Base-by-base conservation (phyloP, 306 rosid species). In the Sicyos edulis region DNA sequence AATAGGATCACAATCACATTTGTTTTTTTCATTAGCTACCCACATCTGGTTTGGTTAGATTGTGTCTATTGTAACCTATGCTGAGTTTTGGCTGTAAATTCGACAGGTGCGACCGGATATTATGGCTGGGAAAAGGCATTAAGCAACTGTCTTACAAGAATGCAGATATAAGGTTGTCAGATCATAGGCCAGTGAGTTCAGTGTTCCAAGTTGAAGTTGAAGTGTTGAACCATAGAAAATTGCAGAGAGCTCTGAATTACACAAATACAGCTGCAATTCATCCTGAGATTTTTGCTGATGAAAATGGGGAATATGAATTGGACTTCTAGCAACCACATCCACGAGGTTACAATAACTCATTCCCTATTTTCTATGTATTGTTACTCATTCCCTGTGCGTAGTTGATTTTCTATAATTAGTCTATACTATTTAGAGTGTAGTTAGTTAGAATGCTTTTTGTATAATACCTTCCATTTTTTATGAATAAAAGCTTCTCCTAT, bases 111-210 rank as follows among this genome's bases (percentile, higher is more conserved):
- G 99, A 93, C 64, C 87, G 99, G 6, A 85, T 93, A 85, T 62
- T 91, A 47, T 89, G 95, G 96, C 77, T 77, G 19, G 99, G 97
- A 72, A 93, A 77, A 79, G 96, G 97, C 54, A 91, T 89, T 58
- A 87, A 86, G 53, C 99, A 93, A 73, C 70, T 85, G 34, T 80
- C 84, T 52, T 93, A 93, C 19, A 63, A 80, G 55, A 86, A 90
- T 19, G 79, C 95, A 65, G 97, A 93, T 13, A 20, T 82, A 44
- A 82, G 45, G 77, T 64, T 91, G 52, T 93, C 99, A 7, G 97
- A 91, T 86, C 99, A 93, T 77, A 73, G 95, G 22, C 96, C 99
- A 0, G 92, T 91, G 50, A 83, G 95, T 51, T 93, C 99, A 16
- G 60, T 74, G 9, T 93, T 93, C 78, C 62, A 59, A 53, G 85